Conservation (phyloP, 257 asterid species). For the Solanum acaule region DNA sequence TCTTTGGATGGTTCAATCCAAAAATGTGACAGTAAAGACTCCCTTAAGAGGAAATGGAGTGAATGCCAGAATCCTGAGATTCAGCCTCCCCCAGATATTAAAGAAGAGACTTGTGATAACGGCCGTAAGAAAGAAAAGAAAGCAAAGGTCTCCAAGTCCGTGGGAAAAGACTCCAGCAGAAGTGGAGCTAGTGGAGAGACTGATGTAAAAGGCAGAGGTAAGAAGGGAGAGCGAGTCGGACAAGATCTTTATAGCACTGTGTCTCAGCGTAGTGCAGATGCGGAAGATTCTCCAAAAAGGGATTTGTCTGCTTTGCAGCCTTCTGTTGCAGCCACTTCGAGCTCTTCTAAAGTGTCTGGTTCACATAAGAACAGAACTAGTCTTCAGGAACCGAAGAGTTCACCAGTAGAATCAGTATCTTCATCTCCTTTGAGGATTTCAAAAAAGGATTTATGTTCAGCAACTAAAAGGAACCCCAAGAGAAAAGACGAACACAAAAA, state of each 20-base stretch:
- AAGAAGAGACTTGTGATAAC: constrained; percentile 37
- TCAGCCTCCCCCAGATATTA: constrained; percentile 27
- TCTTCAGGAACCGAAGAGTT: constrained; percentile 66
- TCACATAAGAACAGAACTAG: constrained; percentile 57
- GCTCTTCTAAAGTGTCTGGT: constrained; percentile 96
- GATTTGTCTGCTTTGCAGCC: constrained; percentile 49
- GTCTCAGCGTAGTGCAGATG: constrained; percentile 20
- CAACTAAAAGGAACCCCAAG: constrained; percentile 26
- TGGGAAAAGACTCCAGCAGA: constrained; percentile 44
- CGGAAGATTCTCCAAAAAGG: constrained; percentile 45
- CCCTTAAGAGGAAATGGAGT: constrained; percentile 43
- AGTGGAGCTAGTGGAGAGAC: constrained; percentile 28
- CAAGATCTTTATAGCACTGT: constrained; percentile 28
- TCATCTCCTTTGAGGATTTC: constrained; percentile 75
- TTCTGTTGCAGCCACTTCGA: constrained; percentile 80
- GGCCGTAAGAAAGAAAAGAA: constrained; percentile 63
- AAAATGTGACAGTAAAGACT: constrained; percentile 38
- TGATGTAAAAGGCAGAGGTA: constrained; percentile 29
- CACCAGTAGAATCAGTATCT: constrained; percentile 96
- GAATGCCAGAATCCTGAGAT: constrained; percentile 24
- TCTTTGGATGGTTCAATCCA: constrained; percentile 30
- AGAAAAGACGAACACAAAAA: constrained; percentile 40
- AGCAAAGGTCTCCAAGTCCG: constrained; percentile 59
- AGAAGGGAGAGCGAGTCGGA: constrained; percentile 27
- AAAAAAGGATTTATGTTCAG: constrained; percentile 31